Percentiles rank a stretch among this genome's conserved stretches.
phyloP scores from a whole-genome alignment of 805 yeast genomes.

The Isabelozyma gotoi region DNA sequence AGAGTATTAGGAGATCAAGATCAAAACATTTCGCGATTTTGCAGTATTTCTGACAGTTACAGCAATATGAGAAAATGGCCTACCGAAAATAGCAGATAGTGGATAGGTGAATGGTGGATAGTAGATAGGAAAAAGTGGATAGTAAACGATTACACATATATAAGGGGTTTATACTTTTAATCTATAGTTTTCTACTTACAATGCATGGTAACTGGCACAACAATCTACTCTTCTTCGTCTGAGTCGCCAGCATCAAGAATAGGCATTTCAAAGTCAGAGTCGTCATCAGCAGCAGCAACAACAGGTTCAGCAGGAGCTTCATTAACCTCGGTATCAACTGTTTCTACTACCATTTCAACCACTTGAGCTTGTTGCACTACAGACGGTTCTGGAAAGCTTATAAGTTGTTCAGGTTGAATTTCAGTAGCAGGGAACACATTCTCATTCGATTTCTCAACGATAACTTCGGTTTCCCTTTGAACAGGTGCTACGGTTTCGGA shows the following conservation, averaged over 20 bases:
- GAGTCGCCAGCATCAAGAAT: conserved; percentile 44
- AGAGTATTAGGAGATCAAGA: neutral
- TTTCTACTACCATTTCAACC: neutral
- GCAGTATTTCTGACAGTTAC: neutral
- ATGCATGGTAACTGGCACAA: too few relatives aligned
- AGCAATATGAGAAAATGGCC: too few relatives aligned
- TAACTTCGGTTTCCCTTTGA: neutral
- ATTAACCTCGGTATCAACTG: neutral
- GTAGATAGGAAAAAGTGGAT: too few relatives aligned
- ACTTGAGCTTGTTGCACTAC: neutral
- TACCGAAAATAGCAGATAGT: too few relatives aligned
- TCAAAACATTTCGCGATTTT: neutral
- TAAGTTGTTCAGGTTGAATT: neutral
- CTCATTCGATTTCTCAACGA: neutral
- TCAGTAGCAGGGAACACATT: neutral
- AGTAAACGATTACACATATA: too few relatives aligned
- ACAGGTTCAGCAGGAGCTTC: neutral
- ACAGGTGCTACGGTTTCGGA: neutral
- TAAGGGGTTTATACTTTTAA: too few relatives aligned
- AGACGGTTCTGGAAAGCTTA: conserved; percentile 1
- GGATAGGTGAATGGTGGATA: too few relatives aligned
- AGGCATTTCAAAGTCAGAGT: conserved; percentile 55
- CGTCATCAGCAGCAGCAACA: conserved; percentile 8
- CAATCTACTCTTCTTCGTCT: conserved; percentile 34
- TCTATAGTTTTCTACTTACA: too few relatives aligned